A percentile compares a stretch with the other conserved stretches of the same genome.
Evolutionary conservation across 768 basidiomycete species (phyloP).

Genomic region (Suillus fuscotomentosus): DNA sequence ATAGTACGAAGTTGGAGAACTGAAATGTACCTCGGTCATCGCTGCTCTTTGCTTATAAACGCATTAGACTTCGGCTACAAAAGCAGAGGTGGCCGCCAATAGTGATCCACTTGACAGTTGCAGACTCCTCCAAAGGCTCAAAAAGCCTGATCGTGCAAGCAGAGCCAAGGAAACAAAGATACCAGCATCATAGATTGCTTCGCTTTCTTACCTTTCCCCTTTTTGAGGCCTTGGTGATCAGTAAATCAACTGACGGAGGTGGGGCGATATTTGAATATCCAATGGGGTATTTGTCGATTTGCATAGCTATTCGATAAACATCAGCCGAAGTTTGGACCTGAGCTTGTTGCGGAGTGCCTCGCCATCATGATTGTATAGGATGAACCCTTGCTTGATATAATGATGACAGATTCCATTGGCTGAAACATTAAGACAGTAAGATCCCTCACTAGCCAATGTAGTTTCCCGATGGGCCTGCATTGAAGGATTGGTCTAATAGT

Average conservation of each 20-base stretch:
- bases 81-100: constrained; percentile 80
- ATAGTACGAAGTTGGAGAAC: not conserved
- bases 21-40: constrained; percentile 2
- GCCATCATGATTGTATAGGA: constrained; percentile 55
- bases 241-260: not conserved
- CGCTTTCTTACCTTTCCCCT: constrained; percentile 61
- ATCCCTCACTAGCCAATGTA: constrained; percentile 62
- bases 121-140: constrained; percentile 63
- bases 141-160: not conserved
- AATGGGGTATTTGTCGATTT: constrained; percentile 66
- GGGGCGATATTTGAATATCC: constrained; percentile 66
- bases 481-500: constrained; percentile 78
- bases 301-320: constrained; percentile 66
- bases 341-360: constrained; percentile 48
- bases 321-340: constrained; percentile 48
- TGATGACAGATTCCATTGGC: not conserved
- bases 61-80: constrained; percentile 60
- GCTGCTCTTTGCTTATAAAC: constrained; percentile 12
- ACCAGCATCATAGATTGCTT: constrained; percentile 50
- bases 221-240: constrained; percentile 10
- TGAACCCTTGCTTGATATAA: constrained; percentile 73
- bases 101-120: constrained; percentile 71
- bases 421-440: not conserved
- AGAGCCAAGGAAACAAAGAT: constrained; percentile 5
- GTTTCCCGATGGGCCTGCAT: constrained; percentile 71